Conservation (phyloP, 306 rosid species). For the Prunus davidiana region DNA sequence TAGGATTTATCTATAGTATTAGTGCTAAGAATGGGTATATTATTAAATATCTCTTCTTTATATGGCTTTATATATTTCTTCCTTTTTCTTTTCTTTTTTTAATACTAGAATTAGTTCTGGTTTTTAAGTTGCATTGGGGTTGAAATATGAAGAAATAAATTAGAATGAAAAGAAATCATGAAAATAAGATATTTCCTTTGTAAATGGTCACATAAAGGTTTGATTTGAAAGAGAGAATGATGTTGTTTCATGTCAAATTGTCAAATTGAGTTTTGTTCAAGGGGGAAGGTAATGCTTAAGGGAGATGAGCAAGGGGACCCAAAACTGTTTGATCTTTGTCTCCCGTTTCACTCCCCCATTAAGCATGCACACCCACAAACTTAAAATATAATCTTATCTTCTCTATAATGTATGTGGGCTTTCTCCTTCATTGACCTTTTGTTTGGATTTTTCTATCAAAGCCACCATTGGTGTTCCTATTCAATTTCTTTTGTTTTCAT, state of each 20-base stretch:
- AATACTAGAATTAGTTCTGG: neutral
- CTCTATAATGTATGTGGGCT: neutral
- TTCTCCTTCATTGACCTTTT: slow-evolving; percentile 42
- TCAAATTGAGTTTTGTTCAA: neutral
- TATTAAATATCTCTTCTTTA: no score
- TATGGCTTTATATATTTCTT: no score
- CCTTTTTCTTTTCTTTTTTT: no score
- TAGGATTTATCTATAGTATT: no score
- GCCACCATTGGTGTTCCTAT: slow-evolving; percentile 22
- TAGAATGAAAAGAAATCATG: neutral
- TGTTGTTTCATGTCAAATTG: slow-evolving; percentile 22
- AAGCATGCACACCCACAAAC: slow-evolving; percentile 44
- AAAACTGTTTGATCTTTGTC: slow-evolving; percentile 41
- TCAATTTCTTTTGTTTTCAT: slow-evolving; percentile 15
- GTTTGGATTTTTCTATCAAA: slow-evolving; percentile 32
- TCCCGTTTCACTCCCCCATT: slow-evolving; percentile 20
- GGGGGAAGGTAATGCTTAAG: slow-evolving; percentile 18
- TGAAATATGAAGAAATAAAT: neutral
- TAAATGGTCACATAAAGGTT: neutral
- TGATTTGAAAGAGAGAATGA: slow-evolving; percentile 27
- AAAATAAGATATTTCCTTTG: neutral
- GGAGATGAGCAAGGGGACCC: slow-evolving; percentile 37
- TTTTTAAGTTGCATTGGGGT: neutral
- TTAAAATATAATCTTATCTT: slow-evolving; percentile 37
- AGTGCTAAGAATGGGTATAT: no score